A percentile compares a stretch with the other conserved stretches of the same genome.
Conservation (phyloP, 257 asterid species). For the Solanum corneliomulleri region DNA sequence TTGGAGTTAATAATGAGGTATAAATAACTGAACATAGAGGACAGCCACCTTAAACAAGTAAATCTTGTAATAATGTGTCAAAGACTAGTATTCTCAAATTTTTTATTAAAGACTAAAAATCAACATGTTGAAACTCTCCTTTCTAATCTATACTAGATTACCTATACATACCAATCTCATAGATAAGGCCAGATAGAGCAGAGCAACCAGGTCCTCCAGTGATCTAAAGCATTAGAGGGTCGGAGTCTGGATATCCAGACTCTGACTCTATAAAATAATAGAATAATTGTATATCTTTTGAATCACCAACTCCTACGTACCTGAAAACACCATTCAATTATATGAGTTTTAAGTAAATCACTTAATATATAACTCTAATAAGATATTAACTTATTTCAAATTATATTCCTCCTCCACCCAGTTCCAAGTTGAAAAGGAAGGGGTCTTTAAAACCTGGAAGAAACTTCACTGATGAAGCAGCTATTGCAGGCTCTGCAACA, state of each 20-base stretch:
- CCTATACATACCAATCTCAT: slow-evolving; percentile 3
- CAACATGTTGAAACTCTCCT: no score
- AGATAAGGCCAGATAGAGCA: slow-evolving; percentile 9
- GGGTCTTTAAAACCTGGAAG: slow-evolving; percentile 18
- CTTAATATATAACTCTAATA: not conserved
- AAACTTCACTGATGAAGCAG: slow-evolving; percentile 1
- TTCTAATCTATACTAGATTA: no score
- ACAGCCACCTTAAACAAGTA: no score
- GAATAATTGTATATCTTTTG: slow-evolving; percentile 19
- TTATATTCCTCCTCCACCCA: slow-evolving; percentile 13
- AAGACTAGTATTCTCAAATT: no score
- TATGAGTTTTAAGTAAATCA: not conserved
- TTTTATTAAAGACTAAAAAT: no score
- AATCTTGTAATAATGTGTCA: no score
- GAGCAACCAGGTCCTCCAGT: slow-evolving; percentile 26
- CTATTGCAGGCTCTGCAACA: not conserved
- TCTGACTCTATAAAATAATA: slow-evolving; percentile 15
- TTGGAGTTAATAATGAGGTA: no score
- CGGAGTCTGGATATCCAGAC: slow-evolving; percentile 6
- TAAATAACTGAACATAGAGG: no score
- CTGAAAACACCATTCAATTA: not conserved
- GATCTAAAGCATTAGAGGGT: slow-evolving; percentile 16
- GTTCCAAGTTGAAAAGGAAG: slow-evolving; percentile 26
- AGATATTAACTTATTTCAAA: not conserved
- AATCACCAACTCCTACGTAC: slow-evolving; percentile 20